Evolutionary conservation across 306 rosid species (phyloP).

Genomic region (Quercus suber): DNA sequence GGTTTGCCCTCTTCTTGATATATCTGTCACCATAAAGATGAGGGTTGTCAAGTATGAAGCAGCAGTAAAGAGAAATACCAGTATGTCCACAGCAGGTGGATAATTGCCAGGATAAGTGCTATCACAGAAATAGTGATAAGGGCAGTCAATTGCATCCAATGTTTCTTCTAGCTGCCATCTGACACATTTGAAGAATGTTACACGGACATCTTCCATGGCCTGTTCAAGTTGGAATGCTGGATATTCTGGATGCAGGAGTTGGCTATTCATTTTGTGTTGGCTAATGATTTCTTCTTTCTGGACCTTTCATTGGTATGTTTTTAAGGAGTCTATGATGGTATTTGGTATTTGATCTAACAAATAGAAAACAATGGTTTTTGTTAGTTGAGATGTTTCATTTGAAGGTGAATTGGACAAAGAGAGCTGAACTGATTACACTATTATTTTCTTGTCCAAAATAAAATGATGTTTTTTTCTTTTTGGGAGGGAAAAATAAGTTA

Average conservation of each 20-base stretch:
- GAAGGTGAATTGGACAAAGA: constrained; percentile 53
- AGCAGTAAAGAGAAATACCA: constrained; percentile 47
- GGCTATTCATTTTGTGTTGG: constrained; percentile 38
- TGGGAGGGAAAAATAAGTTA: neutral
- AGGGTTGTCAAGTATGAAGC: constrained; percentile 65
- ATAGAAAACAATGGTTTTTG: constrained; percentile 29
- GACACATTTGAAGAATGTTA: constrained; percentile 78
- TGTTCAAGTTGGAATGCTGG: constrained; percentile 47
- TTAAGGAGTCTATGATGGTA: neutral
- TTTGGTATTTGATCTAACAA: constrained; percentile 17
- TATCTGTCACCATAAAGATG: constrained; percentile 40
- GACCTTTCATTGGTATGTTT: neutral
- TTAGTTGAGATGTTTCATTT: constrained; percentile 56
- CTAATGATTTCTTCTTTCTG: constrained; percentile 14
- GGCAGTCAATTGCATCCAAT: constrained; percentile 64
- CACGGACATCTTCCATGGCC: constrained; percentile 36
- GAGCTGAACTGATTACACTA: constrained; percentile 49
- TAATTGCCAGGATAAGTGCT: constrained; percentile 63
- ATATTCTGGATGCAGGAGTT: constrained; percentile 39
- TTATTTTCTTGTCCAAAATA: constrained; percentile 17
- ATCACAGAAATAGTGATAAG: constrained; percentile 85
- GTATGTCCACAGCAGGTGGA: constrained; percentile 49
- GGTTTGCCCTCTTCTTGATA: constrained; percentile 27
- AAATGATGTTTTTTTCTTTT: neutral
- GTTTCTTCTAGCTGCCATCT: constrained; percentile 94